phyloP scores from a whole-genome alignment of 2,329 filamentous ascomycete genomes.

The Verticillium isaacii region DNA sequence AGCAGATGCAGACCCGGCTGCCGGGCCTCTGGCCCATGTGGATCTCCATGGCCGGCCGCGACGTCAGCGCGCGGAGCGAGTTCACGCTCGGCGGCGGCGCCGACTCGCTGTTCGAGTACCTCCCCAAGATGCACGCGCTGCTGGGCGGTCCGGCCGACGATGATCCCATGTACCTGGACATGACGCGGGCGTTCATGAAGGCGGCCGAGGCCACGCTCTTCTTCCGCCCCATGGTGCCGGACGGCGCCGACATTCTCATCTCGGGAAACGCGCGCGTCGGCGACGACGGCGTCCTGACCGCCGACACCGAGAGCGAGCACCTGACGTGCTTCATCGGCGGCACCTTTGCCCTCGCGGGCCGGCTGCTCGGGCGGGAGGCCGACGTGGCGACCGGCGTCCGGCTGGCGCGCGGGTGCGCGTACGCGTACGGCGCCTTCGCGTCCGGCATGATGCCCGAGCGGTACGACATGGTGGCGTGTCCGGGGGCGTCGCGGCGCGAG shows the following conservation, averaged over 20 bases:
- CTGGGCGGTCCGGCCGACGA: slow-evolving; percentile 44
- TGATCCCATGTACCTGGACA: slow-evolving; percentile 47
- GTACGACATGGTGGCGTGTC: slow-evolving; percentile 36
- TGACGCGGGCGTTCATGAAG: slow-evolving; percentile 53
- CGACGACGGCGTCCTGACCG: slow-evolving; percentile 9
- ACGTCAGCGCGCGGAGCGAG: slow-evolving; percentile 20
- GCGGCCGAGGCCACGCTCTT: slow-evolving; percentile 52
- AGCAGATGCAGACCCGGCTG: slow-evolving; percentile 61
- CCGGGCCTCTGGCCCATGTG: slow-evolving; percentile 70
- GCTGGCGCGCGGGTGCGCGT: slow-evolving; percentile 46
- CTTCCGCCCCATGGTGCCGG: slow-evolving; percentile 50
- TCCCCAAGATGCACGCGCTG: slow-evolving; percentile 45
- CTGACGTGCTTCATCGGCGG: slow-evolving; percentile 48
- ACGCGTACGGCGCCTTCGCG: slow-evolving; percentile 41
- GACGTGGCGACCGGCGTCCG: slow-evolving; percentile 38
- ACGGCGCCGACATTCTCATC: slow-evolving; percentile 47
- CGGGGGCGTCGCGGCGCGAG: not conserved
- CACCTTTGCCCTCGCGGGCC: slow-evolving; percentile 43
- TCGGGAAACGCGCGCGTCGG: slow-evolving; percentile 31
- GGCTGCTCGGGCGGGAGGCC: slow-evolving; percentile 32
- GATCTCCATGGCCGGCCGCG: slow-evolving; percentile 52
- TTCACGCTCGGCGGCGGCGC: slow-evolving; percentile 33
- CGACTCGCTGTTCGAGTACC: slow-evolving; percentile 37
- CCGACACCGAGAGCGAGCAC: slow-evolving; percentile 33
- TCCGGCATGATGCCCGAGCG: slow-evolving; percentile 50